Percentiles rank a stretch among this genome's conserved stretches.
These are phyloP conservation scores for Cucurbita argyrosperma DNA, from an alignment of 306 rosid species.

Conservation along the genomic window DNA sequence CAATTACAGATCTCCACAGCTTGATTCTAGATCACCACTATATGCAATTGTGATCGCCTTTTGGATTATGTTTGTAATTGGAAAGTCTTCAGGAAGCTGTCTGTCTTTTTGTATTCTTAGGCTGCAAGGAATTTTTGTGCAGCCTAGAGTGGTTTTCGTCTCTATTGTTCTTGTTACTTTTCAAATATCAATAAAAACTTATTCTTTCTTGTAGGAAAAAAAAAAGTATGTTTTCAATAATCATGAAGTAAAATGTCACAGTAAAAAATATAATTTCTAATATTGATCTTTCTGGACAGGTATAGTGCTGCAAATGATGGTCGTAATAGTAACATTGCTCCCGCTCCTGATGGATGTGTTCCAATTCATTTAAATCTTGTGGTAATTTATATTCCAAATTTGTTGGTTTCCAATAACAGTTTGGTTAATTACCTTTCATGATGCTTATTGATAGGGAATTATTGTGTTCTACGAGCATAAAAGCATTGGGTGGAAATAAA, in stretches of 20 bases:
- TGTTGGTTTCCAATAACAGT: neutral
- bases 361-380: conserved; percentile 85
- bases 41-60: neutral
- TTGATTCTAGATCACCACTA: neutral
- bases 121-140: neutral
- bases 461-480: neutral
- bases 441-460: neutral
- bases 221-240: neutral
- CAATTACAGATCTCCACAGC: neutral
- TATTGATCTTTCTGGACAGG: conserved; percentile 26
- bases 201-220: neutral
- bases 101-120: neutral
- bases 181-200: neutral
- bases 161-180: neutral
- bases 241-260: neutral
- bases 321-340: conserved; percentile 17
- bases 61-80: neutral
- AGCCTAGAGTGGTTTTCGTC: neutral
- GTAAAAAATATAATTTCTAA: neutral
- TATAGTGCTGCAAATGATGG: conserved; percentile 47
- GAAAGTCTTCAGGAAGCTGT: neutral
- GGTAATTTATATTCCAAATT: conserved; percentile 27
- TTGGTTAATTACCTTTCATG: neutral
- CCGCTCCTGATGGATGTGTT: conserved; percentile 59
- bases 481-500: neutral